Evolutionary conservation across 805 yeast species (phyloP), one percentile per base, ranked within the genome.

Genomic region (Nakazawaea laoshanensis): DNA sequence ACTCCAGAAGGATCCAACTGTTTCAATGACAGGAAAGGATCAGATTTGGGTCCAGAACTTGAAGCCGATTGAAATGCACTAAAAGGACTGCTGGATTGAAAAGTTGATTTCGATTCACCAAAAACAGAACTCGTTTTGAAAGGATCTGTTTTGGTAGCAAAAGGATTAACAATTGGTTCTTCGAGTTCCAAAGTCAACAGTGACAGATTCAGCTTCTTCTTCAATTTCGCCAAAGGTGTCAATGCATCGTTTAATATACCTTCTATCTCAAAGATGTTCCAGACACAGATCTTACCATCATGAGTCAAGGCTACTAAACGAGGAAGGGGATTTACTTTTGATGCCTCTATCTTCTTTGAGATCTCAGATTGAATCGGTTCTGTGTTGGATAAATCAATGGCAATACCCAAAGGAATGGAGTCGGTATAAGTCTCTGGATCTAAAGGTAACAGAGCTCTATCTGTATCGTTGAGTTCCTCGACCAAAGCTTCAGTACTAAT

Each of bases 381-480:
- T 0, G 52, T 50, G 3, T 72, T 57, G 8, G 66, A 57, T 10
- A 76, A 44, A 48, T 85, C 94, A 5, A 84, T 30, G 1, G 73
- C 74, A 8, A 82, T 42, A 4, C 95, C 95, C 15, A 82, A 58
- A 0, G 89, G 76, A 6, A 80, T 67, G 10, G 81, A 69, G 45
- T 85, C 94, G 32, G 69, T 77, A 29, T 70, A 77, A 1, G 77
- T 59, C 3, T 63, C 77, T 7, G 73, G 77, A 46, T 72, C 73
- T 43, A 84, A 59, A 2, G 95, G 95, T 41, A 85, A 59, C 17
- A 74, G 67, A 0, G 95, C 94, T 31, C 82, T 65, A 44, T 73
- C 74, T 4, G 77, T 61, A 47, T 87, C 96, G 43, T 80, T 81
- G 3, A 68, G 52, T 7, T 77, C 77, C 19, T 57, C 57, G 1